Percentiles rank a stretch among this genome's conserved stretches.
phyloP scores from a whole-genome alignment of 176 grass and related monocot genomes.

The Oryza rufipogon region DNA sequence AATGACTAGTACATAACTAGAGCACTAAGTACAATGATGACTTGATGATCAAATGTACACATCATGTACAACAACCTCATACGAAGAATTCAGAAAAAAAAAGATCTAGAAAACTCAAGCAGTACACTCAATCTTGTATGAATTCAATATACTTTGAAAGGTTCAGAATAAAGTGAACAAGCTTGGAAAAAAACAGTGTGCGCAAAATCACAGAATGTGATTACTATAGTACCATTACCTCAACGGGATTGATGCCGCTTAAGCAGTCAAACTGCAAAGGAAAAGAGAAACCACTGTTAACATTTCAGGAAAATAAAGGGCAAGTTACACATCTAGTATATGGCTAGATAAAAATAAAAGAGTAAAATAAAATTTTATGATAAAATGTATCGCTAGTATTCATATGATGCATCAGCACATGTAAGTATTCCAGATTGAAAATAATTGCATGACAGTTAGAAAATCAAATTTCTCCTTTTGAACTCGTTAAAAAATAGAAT shows the following conservation, averaged over 20 bases:
- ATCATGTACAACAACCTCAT: no score
- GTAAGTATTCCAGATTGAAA: background rate
- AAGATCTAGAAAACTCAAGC: background rate
- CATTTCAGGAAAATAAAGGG: conserved; percentile 24
- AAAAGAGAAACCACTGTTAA: conserved; percentile 31
- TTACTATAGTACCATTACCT: conserved; percentile 52
- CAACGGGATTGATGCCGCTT: conserved; percentile 68
- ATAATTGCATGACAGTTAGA: background rate
- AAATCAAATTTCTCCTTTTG: background rate
- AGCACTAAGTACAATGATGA: background rate
- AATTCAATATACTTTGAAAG: background rate
- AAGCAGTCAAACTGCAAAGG: conserved; percentile 78
- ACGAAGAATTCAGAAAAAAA: no score
- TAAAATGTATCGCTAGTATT: background rate
- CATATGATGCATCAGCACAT: background rate
- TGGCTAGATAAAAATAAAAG: background rate
- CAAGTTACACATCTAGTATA: conserved; percentile 19
- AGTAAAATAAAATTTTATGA: background rate
- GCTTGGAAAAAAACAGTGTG: no score
- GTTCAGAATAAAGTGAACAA: background rate
- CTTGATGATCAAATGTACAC: conserved; percentile 5
- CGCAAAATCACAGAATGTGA: background rate
- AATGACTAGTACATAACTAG: conserved; percentile 3
- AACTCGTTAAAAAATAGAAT: background rate
- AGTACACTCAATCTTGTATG: background rate